Evolutionary conservation across 805 yeast genomes (phyloP).

Genomic region (Kluyveromyces siamensis): DNA sequence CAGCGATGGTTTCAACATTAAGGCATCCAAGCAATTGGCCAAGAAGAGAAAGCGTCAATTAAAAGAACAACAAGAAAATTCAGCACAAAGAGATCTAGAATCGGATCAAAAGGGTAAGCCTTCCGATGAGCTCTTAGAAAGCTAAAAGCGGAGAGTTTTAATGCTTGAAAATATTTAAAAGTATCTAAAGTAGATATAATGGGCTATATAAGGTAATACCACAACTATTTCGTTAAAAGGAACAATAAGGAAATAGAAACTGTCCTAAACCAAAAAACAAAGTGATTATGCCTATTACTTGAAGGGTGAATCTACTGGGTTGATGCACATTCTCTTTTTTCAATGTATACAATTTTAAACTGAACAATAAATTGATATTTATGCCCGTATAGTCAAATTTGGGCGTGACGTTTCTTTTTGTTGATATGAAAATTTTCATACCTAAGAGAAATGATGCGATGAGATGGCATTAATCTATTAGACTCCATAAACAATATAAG

Average conservation of each 20-base stretch:
- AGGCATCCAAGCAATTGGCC: slow-evolving; percentile 48
- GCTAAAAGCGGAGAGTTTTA: background rate
- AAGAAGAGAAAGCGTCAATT: slow-evolving; percentile 31
- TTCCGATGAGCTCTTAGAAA: slow-evolving; percentile 8
- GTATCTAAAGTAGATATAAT: too few relatives aligned
- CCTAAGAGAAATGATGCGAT: slow-evolving; percentile 5
- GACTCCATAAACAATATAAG: background rate
- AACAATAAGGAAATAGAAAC: too few relatives aligned
- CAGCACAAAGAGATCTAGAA: slow-evolving; percentile 2
- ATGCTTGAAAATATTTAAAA: background rate
- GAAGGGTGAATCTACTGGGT: too few relatives aligned
- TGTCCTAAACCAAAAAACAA: too few relatives aligned
- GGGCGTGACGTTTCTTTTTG: background rate
- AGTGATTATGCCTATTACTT: too few relatives aligned
- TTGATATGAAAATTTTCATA: slow-evolving; percentile 1
- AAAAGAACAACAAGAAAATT: slow-evolving; percentile 1
- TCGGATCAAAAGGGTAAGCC: slow-evolving; percentile 7
- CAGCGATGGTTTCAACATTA: slow-evolving; percentile 79
- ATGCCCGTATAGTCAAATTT: too few relatives aligned
- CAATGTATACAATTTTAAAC: too few relatives aligned
- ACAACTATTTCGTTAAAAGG: too few relatives aligned
- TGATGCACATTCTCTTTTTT: too few relatives aligned
- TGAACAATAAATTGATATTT: too few relatives aligned
- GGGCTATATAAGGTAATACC: too few relatives aligned
- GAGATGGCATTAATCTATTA: background rate